Conservation (phyloP, 768 basidiomycete genomes). For the Suillus bovinus region DNA sequence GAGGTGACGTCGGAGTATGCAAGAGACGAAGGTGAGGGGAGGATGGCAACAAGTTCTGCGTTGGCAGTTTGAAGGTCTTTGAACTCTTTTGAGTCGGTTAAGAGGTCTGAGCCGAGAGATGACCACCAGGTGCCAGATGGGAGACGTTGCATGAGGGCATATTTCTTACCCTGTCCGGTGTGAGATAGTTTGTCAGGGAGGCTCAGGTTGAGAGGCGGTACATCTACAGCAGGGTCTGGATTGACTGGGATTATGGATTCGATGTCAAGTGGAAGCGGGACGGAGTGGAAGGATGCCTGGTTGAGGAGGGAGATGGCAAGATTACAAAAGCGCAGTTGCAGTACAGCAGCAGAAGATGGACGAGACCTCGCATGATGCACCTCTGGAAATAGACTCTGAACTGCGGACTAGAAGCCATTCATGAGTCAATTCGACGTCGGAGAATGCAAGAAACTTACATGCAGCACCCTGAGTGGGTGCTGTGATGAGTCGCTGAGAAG, state of each 20-base stretch:
- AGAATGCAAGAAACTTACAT: conserved; percentile 42
- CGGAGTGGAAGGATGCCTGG: conserved; percentile 57
- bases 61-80: conserved; percentile 60
- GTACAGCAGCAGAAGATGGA: conserved; percentile 59
- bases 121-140: conserved; percentile 81
- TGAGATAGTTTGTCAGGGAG: conserved; percentile 31
- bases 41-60: conserved; percentile 74
- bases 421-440: conserved; percentile 15
- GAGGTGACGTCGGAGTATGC: conserved; percentile 33
- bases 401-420: conserved; percentile 47
- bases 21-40: conserved; percentile 55
- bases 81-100: conserved; percentile 39
- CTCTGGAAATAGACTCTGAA: conserved; percentile 67
- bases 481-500: conserved; percentile 54
- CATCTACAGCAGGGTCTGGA: conserved; percentile 22
- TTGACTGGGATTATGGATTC: conserved; percentile 41
- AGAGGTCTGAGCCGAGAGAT: conserved; percentile 55
- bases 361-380: conserved; percentile 67
- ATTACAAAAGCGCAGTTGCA: conserved; percentile 74
- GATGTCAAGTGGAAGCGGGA: conserved; percentile 46
- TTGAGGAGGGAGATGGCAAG: conserved; percentile 72
- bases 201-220: conserved; percentile 17
- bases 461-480: conserved; percentile 55
- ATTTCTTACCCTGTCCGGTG: conserved; percentile 44
- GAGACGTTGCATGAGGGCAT: conserved; percentile 78